Evolutionary conservation across 129 eudicot species (phyloP), one percentile per base, ranked within the genome.

Genomic region (Flaveria trinervia): DNA sequence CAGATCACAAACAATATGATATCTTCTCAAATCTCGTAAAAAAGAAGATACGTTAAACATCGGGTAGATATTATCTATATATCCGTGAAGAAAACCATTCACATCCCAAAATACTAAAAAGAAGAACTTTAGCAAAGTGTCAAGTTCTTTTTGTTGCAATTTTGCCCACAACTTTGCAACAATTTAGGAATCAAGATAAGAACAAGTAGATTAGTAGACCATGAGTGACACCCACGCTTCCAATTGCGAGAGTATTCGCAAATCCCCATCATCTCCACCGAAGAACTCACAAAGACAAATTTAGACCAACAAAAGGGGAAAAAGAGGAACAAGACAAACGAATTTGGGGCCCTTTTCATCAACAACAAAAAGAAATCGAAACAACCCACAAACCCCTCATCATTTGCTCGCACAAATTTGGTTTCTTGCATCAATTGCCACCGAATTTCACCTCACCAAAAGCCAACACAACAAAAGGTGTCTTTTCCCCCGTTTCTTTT

Each of bases 221-320:
- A 78, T 26, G 77, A 78, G 82, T 61, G 83, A 62, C 77, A 79
- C 17, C 77, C 68, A 79, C 67, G 77, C 72, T 49, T 65, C 39
- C 64, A 18, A 18, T 45, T 33, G 64, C 20, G 51, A 69, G 39
- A 57, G 25, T 69, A 49, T 28, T 28, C 62, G 62, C 70, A 45
- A 45, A 45, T 45, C 33, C 64, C 62, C 76, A 70, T 33, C 39
- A 33, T 33, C 39, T 33, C 39, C 39, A 33, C 33, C 62, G 41
- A 77, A 59, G 62, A 70, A 71, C 65, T 79, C 22, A 22, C 46
- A 60, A 20, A 71, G 56, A 72, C 78, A 62, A 79, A 72, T 9
- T 36, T 62, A 22, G 49, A 64, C 20, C 16, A 64, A 72, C 18
- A 50, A 79, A 70, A 49, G 77, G 28, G 59, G 18, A 9, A 49